Percentiles rank a stretch among this genome's conserved stretches.
These are phyloP conservation scores for Apodospora peruviana DNA, from an alignment of 495 filamentous ascomycete genomes.

Conservation along the genomic window DNA sequence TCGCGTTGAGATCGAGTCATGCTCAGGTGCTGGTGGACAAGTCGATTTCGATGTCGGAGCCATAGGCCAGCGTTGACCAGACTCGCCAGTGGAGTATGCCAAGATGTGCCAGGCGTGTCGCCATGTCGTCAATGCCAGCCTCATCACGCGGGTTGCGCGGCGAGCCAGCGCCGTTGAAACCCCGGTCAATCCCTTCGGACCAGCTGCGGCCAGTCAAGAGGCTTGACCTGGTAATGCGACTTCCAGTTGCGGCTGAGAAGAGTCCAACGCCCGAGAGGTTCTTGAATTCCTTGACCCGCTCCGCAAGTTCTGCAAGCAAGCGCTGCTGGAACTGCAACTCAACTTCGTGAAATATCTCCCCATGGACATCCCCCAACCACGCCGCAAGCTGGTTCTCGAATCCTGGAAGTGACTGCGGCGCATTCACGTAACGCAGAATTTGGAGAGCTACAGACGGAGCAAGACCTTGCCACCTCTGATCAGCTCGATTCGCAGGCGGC, in stretches of 20 bases:
- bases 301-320: constrained; percentile 36
- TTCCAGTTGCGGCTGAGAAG: constrained; percentile 46
- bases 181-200: constrained; percentile 14
- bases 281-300: constrained; percentile 44
- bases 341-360: constrained; percentile 32
- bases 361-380: constrained; percentile 26
- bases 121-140: constrained; percentile 59
- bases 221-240: constrained; percentile 16
- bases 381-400: constrained; percentile 39
- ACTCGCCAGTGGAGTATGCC: constrained; percentile 80
- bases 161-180: constrained; percentile 15
- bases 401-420: constrained; percentile 35
- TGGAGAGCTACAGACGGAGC: constrained; percentile 42
- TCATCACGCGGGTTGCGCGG: constrained; percentile 39
- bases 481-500: constrained; percentile 22
- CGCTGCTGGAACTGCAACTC: constrained; percentile 36
- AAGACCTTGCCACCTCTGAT: constrained; percentile 35
- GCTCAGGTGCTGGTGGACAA: not conserved
- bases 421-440: constrained; percentile 46
- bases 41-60: constrained; percentile 26
- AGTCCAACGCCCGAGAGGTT: constrained; percentile 43
- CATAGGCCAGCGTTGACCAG: constrained; percentile 70
- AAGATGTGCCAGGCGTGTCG: constrained; percentile 71
- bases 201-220: not conserved
- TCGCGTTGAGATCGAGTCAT: constrained; percentile 3